Conservation (phyloP, 768 basidiomycete genomes). For the Lepiota venenata region DNA sequence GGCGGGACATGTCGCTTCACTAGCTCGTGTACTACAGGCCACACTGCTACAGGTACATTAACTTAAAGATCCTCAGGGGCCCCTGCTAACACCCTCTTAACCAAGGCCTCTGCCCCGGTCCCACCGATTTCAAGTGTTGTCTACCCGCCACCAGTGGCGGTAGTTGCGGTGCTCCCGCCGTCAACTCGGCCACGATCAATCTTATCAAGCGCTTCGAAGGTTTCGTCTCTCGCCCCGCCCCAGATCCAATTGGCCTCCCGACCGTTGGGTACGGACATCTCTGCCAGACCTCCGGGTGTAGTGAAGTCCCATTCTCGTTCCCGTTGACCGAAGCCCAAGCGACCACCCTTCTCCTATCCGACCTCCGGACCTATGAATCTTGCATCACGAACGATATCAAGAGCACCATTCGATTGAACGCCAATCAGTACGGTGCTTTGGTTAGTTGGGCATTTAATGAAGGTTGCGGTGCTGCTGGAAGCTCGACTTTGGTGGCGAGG, state of each 20-base stretch:
- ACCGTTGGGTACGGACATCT: slow-evolving; percentile 34
- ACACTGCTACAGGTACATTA: slow-evolving; percentile 19
- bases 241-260: slow-evolving; percentile 32
- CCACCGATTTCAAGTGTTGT: slow-evolving; percentile 23
- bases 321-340: slow-evolving; percentile 28
- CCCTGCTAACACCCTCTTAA: neutral
- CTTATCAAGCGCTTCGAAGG: slow-evolving; percentile 31
- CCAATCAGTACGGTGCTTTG: slow-evolving; percentile 30
- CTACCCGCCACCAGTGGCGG: slow-evolving; percentile 15
- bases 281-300: slow-evolving; percentile 26
- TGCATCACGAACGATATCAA: slow-evolving; percentile 24
- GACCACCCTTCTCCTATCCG: slow-evolving; percentile 24
- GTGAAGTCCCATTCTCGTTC: slow-evolving; percentile 33
- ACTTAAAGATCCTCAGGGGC: neutral
- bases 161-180: slow-evolving; percentile 15
- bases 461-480: slow-evolving; percentile 23
- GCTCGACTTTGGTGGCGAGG: slow-evolving; percentile 26
- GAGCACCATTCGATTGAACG: slow-evolving; percentile 22
- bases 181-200: slow-evolving; percentile 26
- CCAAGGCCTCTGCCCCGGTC: slow-evolving; percentile 26
- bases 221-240: slow-evolving; percentile 29
- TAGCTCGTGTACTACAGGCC: slow-evolving; percentile 20
- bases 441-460: slow-evolving; percentile 29
- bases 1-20: slow-evolving; percentile 25
- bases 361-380: slow-evolving; percentile 18